A percentile compares a stretch with the other conserved stretches of the same genome.
Conservation (phyloP, 2,329 filamentous ascomycete genomes). For the Ceratocystis huliohia region DNA sequence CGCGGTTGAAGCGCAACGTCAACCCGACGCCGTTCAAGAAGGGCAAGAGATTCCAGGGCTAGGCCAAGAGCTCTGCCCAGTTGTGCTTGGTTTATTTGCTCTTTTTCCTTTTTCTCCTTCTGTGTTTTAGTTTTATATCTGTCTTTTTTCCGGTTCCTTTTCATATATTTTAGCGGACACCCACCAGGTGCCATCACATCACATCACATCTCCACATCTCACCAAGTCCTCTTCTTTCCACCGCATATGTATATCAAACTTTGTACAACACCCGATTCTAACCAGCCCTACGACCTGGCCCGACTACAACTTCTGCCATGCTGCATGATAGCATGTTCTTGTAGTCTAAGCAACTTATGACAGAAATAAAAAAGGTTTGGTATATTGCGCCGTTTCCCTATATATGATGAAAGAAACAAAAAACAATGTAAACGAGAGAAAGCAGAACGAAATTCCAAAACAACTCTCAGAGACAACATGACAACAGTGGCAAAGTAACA, state of each 20-base stretch:
- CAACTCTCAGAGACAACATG: background rate
- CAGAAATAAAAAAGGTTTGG: slow-evolving; percentile 6
- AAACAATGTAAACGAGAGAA: background rate
- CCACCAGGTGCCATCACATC: background rate
- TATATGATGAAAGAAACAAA: slow-evolving; percentile 9
- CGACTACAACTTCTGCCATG: background rate
- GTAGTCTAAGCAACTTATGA: background rate
- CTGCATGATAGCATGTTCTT: background rate
- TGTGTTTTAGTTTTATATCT: background rate
- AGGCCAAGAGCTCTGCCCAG: background rate
- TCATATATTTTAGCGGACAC: background rate
- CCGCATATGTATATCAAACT: background rate
- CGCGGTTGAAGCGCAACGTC: slow-evolving; percentile 60
- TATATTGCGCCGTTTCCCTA: slow-evolving; percentile 16
- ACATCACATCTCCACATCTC: background rate
- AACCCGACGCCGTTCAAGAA: slow-evolving; percentile 31
- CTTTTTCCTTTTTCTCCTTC: background rate
- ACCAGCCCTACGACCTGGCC: too few species aligned
- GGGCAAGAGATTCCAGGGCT: slow-evolving; percentile 28
- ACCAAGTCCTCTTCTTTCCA: background rate
- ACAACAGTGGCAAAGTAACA: background rate
- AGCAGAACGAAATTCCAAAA: background rate
- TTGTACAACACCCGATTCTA: background rate
- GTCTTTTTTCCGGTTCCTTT: background rate
- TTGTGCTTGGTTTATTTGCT: background rate